These are phyloP conservation scores for Lasiodiplodia citricola DNA, from an alignment of 2,329 filamentous ascomycete genomes.

Conservation along the genomic window DNA sequence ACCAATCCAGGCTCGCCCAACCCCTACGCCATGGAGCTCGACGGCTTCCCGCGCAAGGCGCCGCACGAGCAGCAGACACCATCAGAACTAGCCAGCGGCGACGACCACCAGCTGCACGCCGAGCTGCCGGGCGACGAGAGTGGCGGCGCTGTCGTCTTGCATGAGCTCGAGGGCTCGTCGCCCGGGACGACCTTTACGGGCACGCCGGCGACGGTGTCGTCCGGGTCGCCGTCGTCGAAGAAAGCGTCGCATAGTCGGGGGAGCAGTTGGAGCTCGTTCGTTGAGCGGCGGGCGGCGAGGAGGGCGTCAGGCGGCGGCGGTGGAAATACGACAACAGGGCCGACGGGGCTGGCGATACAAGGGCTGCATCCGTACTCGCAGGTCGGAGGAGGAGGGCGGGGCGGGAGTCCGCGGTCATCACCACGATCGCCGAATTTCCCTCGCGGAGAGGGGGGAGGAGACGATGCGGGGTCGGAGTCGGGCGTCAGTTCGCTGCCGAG, in stretches of 20 bases:
- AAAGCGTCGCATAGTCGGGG: neutral
- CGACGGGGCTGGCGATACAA: neutral
- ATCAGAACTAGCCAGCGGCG: constrained; percentile 11
- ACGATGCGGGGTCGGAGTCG: neutral
- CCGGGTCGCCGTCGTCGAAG: neutral
- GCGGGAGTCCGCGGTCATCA: neutral
- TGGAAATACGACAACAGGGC: neutral
- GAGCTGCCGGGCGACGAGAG: constrained; percentile 11
- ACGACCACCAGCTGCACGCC: neutral
- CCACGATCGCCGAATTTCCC: neutral
- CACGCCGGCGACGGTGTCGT: neutral
- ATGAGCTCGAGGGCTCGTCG: constrained; percentile 16
- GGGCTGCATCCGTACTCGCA: neutral
- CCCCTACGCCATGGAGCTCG: constrained; percentile 15
- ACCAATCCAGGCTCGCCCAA: neutral
- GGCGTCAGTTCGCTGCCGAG: constrained; percentile 7
- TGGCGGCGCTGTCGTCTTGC: neutral
- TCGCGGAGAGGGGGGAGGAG: neutral
- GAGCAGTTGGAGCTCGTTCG: neutral
- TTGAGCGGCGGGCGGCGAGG: neutral
- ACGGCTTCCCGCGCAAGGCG: constrained; percentile 6
- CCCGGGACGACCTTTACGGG: neutral
- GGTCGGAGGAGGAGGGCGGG: neutral
- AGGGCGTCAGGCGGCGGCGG: neutral
- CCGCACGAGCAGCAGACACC: neutral